A percentile compares a stretch with the other conserved stretches of the same genome.
phyloP scores from a whole-genome alignment of 805 yeast genomes.

The Pichia pseudocactophila region DNA sequence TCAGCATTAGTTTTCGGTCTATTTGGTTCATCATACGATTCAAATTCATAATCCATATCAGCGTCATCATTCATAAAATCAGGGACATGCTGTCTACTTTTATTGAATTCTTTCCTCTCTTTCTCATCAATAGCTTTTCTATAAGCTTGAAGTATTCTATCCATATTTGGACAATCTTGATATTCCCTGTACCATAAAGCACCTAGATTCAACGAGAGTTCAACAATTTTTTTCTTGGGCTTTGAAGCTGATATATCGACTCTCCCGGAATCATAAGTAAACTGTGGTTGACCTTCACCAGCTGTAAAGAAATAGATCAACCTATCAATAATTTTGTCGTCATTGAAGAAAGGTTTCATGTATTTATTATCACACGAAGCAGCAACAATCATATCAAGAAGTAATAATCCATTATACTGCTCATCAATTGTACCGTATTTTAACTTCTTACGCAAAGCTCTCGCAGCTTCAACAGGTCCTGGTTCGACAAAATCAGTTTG shows the following conservation, averaged over 20 bases:
- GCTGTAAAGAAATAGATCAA: conserved; percentile 41
- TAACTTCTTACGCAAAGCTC: conserved; percentile 80
- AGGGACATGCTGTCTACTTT: conserved; percentile 17
- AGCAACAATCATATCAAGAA: conserved; percentile 51
- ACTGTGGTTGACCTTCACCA: conserved; percentile 2
- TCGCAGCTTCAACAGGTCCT: conserved; percentile 70
- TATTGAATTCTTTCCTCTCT: not conserved
- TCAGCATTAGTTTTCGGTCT: conserved; percentile 25
- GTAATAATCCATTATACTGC: conserved; percentile 54
- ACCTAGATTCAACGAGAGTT: conserved; percentile 41
- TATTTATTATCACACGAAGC: conserved; percentile 37
- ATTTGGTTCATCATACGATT: conserved; percentile 13
- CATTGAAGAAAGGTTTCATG: conserved; percentile 49
- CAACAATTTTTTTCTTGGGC: conserved; percentile 3
- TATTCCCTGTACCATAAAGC: conserved; percentile 61
- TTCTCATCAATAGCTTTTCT: conserved; percentile 18
- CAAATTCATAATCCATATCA: conserved; percentile 32
- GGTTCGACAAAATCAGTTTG: conserved; percentile 23
- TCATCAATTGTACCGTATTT: conserved; percentile 69
- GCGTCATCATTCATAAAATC: conserved; percentile 48
- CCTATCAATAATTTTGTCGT: conserved; percentile 57
- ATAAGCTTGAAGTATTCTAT: conserved; percentile 39
- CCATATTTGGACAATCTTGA: conserved; percentile 37
- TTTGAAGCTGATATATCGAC: not conserved
- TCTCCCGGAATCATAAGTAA: not conserved